Percentiles rank a stretch among this genome's conserved stretches.
Evolutionary conservation across 192 early-diverging fungal species (phyloP).

Genomic region (Entrophospora sp.): DNA sequence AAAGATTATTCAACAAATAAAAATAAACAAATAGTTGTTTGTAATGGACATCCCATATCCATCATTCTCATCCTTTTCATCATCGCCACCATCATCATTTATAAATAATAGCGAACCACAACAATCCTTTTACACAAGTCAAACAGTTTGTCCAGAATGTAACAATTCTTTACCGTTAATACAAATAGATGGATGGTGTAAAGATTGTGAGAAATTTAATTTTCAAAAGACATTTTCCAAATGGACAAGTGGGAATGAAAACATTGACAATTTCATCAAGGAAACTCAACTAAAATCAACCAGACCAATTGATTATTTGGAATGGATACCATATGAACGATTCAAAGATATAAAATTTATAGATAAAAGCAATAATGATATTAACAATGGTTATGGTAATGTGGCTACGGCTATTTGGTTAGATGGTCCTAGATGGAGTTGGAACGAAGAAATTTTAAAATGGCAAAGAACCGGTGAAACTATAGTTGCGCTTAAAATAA

Average conservation of each 20-base stretch:
- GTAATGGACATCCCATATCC: no score
- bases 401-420: constrained; percentile 1
- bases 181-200: no score
- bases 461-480: not conserved
- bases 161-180: no score
- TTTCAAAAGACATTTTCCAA: not conserved
- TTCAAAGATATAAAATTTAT: not conserved
- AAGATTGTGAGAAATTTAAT: not conserved
- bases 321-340: not conserved
- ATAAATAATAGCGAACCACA: no score
- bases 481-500: not conserved
- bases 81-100: no score
- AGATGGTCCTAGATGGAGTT: not conserved
- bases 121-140: no score
- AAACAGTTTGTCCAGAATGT: no score
- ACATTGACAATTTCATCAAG: not conserved
- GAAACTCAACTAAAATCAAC: not conserved
- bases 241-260: not conserved
- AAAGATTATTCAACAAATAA: no score
- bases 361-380: no score
- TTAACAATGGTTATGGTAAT: not conserved
- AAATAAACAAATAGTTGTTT: no score
- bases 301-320: not conserved
- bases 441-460: not conserved
- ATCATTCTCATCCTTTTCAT: no score